Evolutionary conservation across 2,329 filamentous ascomycete genomes (phyloP), one percentile per base, ranked within the genome.

Genomic region (Ceratocystis smalleyi): DNA sequence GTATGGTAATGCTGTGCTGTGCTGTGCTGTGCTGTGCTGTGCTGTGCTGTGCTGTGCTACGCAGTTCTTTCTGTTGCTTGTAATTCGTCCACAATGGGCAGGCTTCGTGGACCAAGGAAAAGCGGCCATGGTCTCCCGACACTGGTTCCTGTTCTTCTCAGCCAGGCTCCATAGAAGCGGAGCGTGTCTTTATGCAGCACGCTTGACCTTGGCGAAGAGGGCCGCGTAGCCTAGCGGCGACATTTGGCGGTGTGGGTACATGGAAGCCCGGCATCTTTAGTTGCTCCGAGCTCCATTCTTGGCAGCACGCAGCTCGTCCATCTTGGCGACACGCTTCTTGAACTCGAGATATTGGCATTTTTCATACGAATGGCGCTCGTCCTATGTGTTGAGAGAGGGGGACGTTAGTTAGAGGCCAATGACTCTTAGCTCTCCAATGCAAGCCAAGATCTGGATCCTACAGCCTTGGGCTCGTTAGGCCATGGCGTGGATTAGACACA

Each of bases 281-380:
- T 96, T 96, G 81, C 88, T 95, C 76, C 92, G 84, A 72, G 82
- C 85, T 67, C 89, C 91, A 66, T 78, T 84, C 83, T 95, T 95
- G 67, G 88, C 85, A 69, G 84, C 91, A 73, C 91, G 83, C 73
- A 99, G 78, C 80, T 99, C 91, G 72, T 97, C 85, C 94, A 99
- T 99, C 85, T 96, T 97, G 73, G 88, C 89, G 69, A 99, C 94
- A 66, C 94, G 86, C 82, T 92, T 90, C 85, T 96, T 96, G 82
- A 99, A 99, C 75, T 97, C 94, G 69, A 88, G 88, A 77, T 99
- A 99, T 74, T 99, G 94, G 83, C 94, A 99, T 77, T 97, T 97
- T 75, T 99, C 94, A 81, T 99, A 99, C 73, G 86, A 87, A 78
- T 99, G 94, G 79, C 94, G 83, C 81, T 99, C 94, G 75, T 91